Percentiles rank a stretch among this genome's conserved stretches.
Conservation (phyloP, 257 asterid species). For the Lavandula angustifolia region DNA sequence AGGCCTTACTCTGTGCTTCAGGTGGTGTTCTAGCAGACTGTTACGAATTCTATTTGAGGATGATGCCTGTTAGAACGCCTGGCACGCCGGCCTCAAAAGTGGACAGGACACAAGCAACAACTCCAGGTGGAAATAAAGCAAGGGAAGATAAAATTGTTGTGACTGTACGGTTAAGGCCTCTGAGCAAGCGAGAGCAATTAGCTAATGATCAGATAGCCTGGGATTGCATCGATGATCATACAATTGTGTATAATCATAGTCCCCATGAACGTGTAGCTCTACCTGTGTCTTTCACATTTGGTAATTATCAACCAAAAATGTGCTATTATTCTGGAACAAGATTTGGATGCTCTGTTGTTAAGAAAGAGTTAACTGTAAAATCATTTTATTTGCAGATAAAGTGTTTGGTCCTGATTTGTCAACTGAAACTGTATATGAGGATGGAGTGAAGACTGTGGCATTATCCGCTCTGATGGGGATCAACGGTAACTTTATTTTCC, state of each 20-base stretch:
- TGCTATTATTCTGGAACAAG: constrained; percentile 2
- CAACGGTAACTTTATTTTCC: constrained; percentile 60
- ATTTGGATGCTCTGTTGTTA: constrained; percentile 12
- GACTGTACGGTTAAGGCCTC: constrained; percentile 83
- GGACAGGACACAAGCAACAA: constrained; percentile 64
- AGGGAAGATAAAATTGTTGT: constrained; percentile 91
- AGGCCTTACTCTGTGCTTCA: constrained; percentile 31
- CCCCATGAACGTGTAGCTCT: constrained; percentile 61
- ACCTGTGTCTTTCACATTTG: constrained; percentile 67
- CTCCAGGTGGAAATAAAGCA: constrained; percentile 49
- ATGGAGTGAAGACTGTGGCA: constrained; percentile 92
- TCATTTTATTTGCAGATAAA: constrained; percentile 55
- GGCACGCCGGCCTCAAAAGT: constrained; percentile 74
- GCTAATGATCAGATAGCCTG: constrained; percentile 84
- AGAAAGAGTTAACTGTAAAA: constrained; percentile 5
- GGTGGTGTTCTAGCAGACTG: constrained; percentile 16
- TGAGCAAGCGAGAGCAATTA: constrained; percentile 79
- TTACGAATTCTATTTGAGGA: constrained; percentile 10
- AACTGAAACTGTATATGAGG: constrained; percentile 79
- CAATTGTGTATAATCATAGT: constrained; percentile 58
- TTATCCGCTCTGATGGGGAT: constrained; percentile 95
- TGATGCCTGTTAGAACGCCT: constrained; percentile 76
- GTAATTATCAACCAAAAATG: constrained; percentile 39
- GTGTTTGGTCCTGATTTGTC: constrained; percentile 77
- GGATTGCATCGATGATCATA: constrained; percentile 84